Conservation (phyloP, 2,329 filamentous ascomycete species). For the Bipolaris gigantea region DNA sequence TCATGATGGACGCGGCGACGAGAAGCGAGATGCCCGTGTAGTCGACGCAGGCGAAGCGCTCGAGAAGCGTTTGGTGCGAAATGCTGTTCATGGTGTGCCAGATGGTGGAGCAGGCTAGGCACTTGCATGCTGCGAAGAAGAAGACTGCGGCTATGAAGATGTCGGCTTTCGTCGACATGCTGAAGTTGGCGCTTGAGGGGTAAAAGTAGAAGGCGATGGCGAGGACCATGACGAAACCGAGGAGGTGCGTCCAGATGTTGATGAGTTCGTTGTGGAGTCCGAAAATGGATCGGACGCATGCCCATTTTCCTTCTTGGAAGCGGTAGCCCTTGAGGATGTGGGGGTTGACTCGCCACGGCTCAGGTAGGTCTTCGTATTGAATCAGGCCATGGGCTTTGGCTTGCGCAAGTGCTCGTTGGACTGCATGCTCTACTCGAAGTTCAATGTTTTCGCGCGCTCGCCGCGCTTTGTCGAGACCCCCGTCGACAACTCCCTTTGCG, state of each 20-base stretch:
- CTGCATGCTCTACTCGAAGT: slow-evolving; percentile 74
- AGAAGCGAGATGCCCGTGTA: slow-evolving; percentile 96
- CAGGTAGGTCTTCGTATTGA: slow-evolving; percentile 83
- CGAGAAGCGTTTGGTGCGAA: slow-evolving; percentile 83
- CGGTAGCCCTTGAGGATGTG: slow-evolving; percentile 92
- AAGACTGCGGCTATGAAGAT: slow-evolving; percentile 90
- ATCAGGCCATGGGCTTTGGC: slow-evolving; percentile 83
- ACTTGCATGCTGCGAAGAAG: slow-evolving; percentile 94
- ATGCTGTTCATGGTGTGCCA: slow-evolving; percentile 99
- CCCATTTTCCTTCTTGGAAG: slow-evolving; percentile 87
- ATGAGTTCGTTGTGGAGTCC: slow-evolving; percentile 87
- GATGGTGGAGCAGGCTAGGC: slow-evolving; percentile 88
- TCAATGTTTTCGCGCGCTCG: slow-evolving; percentile 68
- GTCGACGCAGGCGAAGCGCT: slow-evolving; percentile 95
- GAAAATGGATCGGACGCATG: slow-evolving; percentile 83
- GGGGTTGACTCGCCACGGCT: slow-evolving; percentile 92
- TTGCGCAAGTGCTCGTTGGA: slow-evolving; percentile 73
- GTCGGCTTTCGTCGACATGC: slow-evolving; percentile 81
- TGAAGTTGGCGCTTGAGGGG: slow-evolving; percentile 83
- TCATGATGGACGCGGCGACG: slow-evolving; percentile 95
- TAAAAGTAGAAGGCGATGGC: slow-evolving; percentile 95
- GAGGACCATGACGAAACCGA: slow-evolving; percentile 86
- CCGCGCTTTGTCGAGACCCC: slow-evolving; percentile 78
- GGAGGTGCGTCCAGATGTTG: slow-evolving; percentile 96
- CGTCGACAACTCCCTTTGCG: slow-evolving; percentile 76